These are phyloP conservation scores for Paratinospora sagittata DNA, from an alignment of 164 flowering plant genomes.

Conservation along the genomic window DNA sequence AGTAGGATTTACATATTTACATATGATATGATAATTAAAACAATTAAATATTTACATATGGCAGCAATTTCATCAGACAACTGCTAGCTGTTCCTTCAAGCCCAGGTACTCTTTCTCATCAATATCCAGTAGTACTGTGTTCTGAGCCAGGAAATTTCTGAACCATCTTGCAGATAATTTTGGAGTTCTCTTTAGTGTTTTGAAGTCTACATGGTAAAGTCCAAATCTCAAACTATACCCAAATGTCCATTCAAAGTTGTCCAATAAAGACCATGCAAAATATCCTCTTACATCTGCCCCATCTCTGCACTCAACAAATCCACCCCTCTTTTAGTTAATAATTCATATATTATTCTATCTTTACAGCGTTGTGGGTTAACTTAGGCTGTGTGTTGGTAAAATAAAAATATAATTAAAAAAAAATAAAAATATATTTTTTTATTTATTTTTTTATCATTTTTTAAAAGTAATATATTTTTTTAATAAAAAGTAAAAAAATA, in stretches of 20 bases:
- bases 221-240: conserved; percentile 15
- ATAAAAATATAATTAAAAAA: too few relatives aligned
- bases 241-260: too few relatives aligned
- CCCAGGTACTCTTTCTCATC: background rate
- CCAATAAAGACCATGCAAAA: conserved; percentile 17
- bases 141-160: conserved; percentile 5
- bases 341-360: too few relatives aligned
- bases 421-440: too few relatives aligned
- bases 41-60: too few relatives aligned
- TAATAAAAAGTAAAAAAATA: too few relatives aligned
- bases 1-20: background rate
- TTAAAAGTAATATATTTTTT: too few relatives aligned
- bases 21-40: too few relatives aligned
- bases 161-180: conserved; percentile 13
- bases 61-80: background rate
- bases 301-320: conserved; percentile 8
- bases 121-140: background rate
- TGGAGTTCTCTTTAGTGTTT: conserved; percentile 4
- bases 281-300: conserved; percentile 18
- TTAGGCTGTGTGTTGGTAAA: background rate
- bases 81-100: too few relatives aligned
- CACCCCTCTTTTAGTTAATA: too few relatives aligned
- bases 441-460: too few relatives aligned
- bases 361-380: background rate
- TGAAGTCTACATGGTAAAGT: conserved; percentile 9